Percentiles rank a stretch among this genome's conserved stretches.
These are phyloP conservation scores for Metschnikowia amazonensis DNA, from an alignment of 805 yeast genomes.

Conservation along the genomic window DNA sequence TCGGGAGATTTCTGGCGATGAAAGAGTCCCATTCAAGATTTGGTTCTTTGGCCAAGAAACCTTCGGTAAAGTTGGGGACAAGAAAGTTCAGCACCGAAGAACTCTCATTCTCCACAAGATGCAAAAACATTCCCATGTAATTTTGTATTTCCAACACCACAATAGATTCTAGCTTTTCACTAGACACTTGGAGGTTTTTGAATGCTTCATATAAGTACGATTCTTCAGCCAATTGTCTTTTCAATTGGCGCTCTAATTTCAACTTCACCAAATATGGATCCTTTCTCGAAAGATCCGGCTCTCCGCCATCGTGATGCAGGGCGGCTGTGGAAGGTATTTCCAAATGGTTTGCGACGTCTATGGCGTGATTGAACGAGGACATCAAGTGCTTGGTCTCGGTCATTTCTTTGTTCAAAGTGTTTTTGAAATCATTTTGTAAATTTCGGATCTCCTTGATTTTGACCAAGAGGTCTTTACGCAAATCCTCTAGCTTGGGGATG, in stretches of 20 bases:
- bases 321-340: slow-evolving; percentile 22
- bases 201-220: slow-evolving; percentile 85
- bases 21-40: slow-evolving; percentile 87
- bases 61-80: slow-evolving; percentile 52
- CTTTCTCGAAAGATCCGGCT: slow-evolving; percentile 39
- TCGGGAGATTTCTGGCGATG: slow-evolving; percentile 57
- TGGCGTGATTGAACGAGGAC: slow-evolving; percentile 51
- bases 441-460: slow-evolving; percentile 86
- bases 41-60: slow-evolving; percentile 71
- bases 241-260: slow-evolving; percentile 70
- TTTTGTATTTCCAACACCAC: slow-evolving; percentile 84
- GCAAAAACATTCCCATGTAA: slow-evolving; percentile 69
- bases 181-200: slow-evolving; percentile 80
- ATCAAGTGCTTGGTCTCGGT: slow-evolving; percentile 38
- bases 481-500: slow-evolving; percentile 53
- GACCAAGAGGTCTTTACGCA: slow-evolving; percentile 67
- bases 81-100: slow-evolving; percentile 64
- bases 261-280: slow-evolving; percentile 83
- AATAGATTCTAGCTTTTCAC: slow-evolving; percentile 79
- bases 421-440: slow-evolving; percentile 79
- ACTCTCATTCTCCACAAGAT: slow-evolving; percentile 67
- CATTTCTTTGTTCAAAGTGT: slow-evolving; percentile 61
- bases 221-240: slow-evolving; percentile 76
- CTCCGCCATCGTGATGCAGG: slow-evolving; percentile 15
- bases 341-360: slow-evolving; percentile 56